Percentiles rank a stretch among this genome's conserved stretches.
These are phyloP conservation scores for Dittrichia graveolens DNA, from an alignment of 129 eudicot species.

Conservation along the genomic window DNA sequence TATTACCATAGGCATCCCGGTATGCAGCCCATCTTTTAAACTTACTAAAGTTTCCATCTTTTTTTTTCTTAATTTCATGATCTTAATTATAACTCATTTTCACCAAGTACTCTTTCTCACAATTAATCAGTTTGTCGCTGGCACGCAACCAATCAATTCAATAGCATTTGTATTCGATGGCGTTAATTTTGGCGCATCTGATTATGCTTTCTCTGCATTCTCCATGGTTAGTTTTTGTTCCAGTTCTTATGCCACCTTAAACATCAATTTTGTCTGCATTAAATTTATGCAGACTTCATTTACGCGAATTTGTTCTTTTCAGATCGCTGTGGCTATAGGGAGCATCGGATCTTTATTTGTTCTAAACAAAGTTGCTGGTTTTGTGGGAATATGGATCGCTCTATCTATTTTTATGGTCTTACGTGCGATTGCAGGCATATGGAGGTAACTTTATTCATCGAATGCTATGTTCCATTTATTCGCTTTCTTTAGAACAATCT, in stretches of 20 bases:
- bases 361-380: conserved; percentile 52
- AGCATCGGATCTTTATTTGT: conserved; percentile 64
- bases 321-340: conserved; percentile 64
- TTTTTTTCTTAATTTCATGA: too few relatives aligned
- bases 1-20: conserved; percentile 68
- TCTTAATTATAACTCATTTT: background rate
- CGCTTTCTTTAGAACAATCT: background rate
- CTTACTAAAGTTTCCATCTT: background rate
- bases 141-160: conserved; percentile 80
- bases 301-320: background rate
- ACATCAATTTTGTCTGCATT: background rate
- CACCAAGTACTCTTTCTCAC: background rate
- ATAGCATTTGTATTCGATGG: conserved; percentile 78
- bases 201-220: conserved; percentile 75
- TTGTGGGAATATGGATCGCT: conserved; percentile 84
- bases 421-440: conserved; percentile 70
- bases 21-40: background rate
- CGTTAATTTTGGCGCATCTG: conserved; percentile 84
- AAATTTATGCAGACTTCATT: background rate
- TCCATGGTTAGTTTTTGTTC: conserved; percentile 58
- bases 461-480: too few relatives aligned
- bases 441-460: conserved; percentile 54
- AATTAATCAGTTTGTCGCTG: conserved; percentile 67
- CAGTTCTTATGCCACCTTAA: too few relatives aligned
- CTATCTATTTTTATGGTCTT: conserved; percentile 74